A percentile compares a stretch with the other conserved stretches of the same genome.
Conservation (phyloP, 2,329 filamentous ascomycete genomes). For the Colletotrichum paranaense region DNA sequence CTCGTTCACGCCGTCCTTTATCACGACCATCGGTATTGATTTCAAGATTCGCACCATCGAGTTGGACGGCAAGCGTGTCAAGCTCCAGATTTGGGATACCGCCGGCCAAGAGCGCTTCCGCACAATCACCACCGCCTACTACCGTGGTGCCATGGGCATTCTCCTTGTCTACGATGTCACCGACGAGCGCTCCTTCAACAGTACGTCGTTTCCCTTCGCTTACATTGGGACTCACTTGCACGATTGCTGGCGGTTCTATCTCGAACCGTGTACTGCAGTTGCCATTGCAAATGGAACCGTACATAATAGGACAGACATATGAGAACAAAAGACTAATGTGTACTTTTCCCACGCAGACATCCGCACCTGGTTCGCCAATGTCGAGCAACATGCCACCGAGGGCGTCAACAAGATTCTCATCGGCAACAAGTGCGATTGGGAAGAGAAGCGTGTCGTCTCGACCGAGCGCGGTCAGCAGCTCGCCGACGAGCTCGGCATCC, state of each 20-base stretch:
- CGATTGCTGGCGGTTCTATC: background rate
- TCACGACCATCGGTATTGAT: conserved; percentile 99
- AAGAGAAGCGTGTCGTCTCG: conserved; percentile 95
- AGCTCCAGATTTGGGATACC: conserved; percentile 99
- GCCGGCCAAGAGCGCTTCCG: conserved; percentile 98
- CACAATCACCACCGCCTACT: conserved; percentile 99
- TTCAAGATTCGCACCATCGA: conserved; percentile 99
- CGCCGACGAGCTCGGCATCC: conserved; percentile 95
- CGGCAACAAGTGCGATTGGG: conserved; percentile 99
- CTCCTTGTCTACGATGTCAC: conserved; percentile 98
- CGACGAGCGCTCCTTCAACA: conserved; percentile 94
- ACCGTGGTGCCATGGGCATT: conserved; percentile 98
- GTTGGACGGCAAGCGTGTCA: conserved; percentile 97
- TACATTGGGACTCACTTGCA: background rate
- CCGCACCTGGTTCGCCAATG: conserved; percentile 99
- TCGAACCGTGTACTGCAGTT: background rate
- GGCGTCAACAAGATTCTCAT: conserved; percentile 99
- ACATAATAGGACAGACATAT: background rate
- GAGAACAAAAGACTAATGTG: conserved; percentile 36
- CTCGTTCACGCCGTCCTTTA: conserved; percentile 97
- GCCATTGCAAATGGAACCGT: background rate
- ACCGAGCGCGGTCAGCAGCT: conserved; percentile 93
- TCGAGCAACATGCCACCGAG: conserved; percentile 97
- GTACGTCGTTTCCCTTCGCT: conserved; percentile 62
- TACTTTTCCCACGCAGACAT: conserved; percentile 74